Conservation (phyloP, 139 green algal species). For the Chlamydomonas asymmetrica region DNA sequence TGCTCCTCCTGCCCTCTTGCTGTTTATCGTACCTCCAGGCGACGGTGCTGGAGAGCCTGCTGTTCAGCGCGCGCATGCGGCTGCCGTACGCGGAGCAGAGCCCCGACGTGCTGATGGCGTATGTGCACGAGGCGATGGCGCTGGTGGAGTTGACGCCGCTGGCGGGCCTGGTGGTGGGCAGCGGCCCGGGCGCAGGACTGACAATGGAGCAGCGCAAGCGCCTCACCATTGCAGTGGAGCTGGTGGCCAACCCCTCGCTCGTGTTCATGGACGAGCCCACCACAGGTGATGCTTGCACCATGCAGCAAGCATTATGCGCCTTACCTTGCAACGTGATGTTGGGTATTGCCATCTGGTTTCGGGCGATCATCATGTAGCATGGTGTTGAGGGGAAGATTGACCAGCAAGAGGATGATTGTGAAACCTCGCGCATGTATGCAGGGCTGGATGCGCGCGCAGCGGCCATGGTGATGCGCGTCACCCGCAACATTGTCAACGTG, state of each 20-base stretch:
- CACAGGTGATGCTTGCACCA: slow-evolving; percentile 28
- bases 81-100: background rate
- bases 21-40: slow-evolving; percentile 5
- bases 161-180: slow-evolving; percentile 42
- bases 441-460: slow-evolving; percentile 83
- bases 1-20: background rate
- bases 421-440: too few relatives aligned
- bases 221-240: slow-evolving; percentile 88
- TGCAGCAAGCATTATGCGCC: too few relatives aligned
- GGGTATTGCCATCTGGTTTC: too few relatives aligned
- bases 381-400: too few relatives aligned
- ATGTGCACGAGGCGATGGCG: slow-evolving; percentile 70
- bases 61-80: slow-evolving; percentile 11
- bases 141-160: slow-evolving; percentile 73
- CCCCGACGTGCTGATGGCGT: background rate
- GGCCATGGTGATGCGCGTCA: slow-evolving; percentile 78
- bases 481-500: slow-evolving; percentile 75
- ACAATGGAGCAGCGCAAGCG: slow-evolving; percentile 89
- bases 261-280: slow-evolving; percentile 58
- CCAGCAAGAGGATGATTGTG: too few relatives aligned
- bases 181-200: slow-evolving; percentile 48
- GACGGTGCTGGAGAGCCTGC: slow-evolving; percentile 16
- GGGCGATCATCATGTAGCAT: too few relatives aligned
- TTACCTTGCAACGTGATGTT: too few relatives aligned
- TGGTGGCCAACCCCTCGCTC: slow-evolving; percentile 73